Evolutionary conservation across 495 filamentous ascomycete species (phyloP).

Genomic region (Aspergillus panamensis): DNA sequence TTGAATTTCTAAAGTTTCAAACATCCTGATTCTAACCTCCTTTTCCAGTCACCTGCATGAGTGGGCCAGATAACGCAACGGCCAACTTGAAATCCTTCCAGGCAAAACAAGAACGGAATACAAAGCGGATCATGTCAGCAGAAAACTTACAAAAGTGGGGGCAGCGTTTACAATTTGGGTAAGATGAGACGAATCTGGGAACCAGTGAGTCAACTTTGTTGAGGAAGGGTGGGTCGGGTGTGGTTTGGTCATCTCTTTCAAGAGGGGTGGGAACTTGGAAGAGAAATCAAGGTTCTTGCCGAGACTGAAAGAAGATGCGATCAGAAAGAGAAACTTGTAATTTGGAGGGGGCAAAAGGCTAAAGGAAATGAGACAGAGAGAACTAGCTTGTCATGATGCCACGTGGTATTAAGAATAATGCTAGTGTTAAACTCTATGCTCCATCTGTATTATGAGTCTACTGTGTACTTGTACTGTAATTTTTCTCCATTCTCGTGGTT

Average conservation of each 20-base stretch:
- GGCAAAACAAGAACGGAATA: neutral
- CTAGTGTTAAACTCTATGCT: conserved; percentile 13
- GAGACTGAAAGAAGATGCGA: too few relatives aligned
- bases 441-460: neutral
- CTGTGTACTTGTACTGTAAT: too few relatives aligned
- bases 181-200: neutral
- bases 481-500: neutral
- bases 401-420: conserved; percentile 19
- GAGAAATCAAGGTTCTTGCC: neutral
- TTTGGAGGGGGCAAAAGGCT: neutral
- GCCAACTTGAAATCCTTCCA: neutral
- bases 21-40: neutral
- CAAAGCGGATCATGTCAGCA: neutral
- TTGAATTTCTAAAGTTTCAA: neutral
- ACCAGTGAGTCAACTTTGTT: neutral
- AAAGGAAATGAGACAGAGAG: neutral
- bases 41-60: conserved; percentile 9
- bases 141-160: neutral
- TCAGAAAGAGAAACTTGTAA: neutral
- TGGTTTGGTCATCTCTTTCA: too few relatives aligned
- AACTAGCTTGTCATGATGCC: neutral
- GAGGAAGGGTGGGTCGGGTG: neutral
- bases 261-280: neutral
- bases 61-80: neutral
- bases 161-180: neutral